Evolutionary conservation across 345 rosid genomes (phyloP).

Genomic region (Streptanthus diversifolius): DNA sequence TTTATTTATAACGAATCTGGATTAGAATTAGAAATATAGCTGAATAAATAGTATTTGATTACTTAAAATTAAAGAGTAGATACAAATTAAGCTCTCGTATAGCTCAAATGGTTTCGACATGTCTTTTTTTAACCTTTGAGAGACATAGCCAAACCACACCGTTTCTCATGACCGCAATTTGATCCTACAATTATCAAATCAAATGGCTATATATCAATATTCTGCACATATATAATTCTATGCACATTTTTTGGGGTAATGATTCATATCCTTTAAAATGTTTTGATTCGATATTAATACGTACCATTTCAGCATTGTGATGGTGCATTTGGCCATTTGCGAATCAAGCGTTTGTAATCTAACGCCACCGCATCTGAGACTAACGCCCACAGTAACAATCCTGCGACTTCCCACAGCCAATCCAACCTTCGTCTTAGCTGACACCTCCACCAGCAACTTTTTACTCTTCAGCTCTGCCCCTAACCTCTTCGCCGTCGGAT

Average conservation of each 20-base stretch:
- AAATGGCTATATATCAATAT: neutral
- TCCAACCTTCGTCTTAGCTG: slow-evolving; percentile 51
- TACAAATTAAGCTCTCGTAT: neutral
- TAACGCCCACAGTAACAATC: slow-evolving; percentile 46
- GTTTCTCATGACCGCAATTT: slow-evolving; percentile 21
- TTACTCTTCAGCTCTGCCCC: slow-evolving; percentile 35
- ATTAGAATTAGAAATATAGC: neutral
- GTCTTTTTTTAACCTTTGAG: neutral
- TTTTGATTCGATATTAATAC: neutral
- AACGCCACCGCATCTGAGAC: slow-evolving; percentile 45
- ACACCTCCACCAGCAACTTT: slow-evolving; percentile 44
- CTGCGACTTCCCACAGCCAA: slow-evolving; percentile 37
- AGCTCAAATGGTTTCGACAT: neutral
- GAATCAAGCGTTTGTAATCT: slow-evolving; percentile 46
- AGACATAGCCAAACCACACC: neutral
- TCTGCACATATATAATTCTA: neutral
- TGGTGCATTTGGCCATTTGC: slow-evolving; percentile 57
- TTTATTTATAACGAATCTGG: neutral
- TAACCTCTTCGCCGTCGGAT: slow-evolving; percentile 39
- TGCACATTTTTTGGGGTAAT: neutral
- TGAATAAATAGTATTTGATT: neutral
- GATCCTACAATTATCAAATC: slow-evolving; percentile 29
- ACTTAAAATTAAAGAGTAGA: neutral
- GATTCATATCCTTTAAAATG: neutral
- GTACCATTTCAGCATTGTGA: slow-evolving; percentile 61